Evolutionary conservation across 208 protist genomes (phyloP).

Genomic region (Endotrypanum monterogeii): DNA sequence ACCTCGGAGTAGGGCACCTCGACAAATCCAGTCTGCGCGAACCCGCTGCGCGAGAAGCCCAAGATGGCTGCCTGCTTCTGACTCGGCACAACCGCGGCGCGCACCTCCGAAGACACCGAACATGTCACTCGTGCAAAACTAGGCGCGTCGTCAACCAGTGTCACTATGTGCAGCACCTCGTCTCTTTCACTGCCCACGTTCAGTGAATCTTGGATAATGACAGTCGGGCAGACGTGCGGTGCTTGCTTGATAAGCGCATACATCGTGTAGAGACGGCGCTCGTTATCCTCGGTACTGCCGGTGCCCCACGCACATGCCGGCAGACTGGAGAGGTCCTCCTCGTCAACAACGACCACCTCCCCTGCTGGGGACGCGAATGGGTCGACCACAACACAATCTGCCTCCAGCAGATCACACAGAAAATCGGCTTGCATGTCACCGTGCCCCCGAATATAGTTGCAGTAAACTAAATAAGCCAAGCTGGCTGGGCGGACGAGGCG

Average conservation of each 20-base stretch:
- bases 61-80: conserved; percentile 57
- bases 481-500: conserved; percentile 51
- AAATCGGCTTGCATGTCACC: conserved; percentile 71
- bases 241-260: conserved; percentile 54
- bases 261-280: conserved; percentile 64
- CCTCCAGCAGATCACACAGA: conserved; percentile 76
- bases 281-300: conserved; percentile 65
- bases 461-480: conserved; percentile 58
- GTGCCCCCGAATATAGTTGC: conserved; percentile 60
- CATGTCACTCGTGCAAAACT: conserved; percentile 59
- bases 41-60: conserved; percentile 55
- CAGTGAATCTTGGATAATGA: conserved; percentile 63
- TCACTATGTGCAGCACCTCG: conserved; percentile 73
- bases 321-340: conserved; percentile 42
- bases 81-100: conserved; percentile 25
- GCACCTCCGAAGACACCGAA: conserved; percentile 35
- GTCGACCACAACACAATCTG: conserved; percentile 68
- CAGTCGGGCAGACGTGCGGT: conserved; percentile 20
- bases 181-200: conserved; percentile 42
- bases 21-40: conserved; percentile 48
- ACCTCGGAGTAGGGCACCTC: conserved; percentile 57
- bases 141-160: conserved; percentile 35
- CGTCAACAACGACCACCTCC: conserved; percentile 44
- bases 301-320: conserved; percentile 70
- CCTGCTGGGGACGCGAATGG: conserved; percentile 54